Base-by-base conservation (phyloP, 176 grass and related monocot species). In the Alloteropsis semialata region DNA sequence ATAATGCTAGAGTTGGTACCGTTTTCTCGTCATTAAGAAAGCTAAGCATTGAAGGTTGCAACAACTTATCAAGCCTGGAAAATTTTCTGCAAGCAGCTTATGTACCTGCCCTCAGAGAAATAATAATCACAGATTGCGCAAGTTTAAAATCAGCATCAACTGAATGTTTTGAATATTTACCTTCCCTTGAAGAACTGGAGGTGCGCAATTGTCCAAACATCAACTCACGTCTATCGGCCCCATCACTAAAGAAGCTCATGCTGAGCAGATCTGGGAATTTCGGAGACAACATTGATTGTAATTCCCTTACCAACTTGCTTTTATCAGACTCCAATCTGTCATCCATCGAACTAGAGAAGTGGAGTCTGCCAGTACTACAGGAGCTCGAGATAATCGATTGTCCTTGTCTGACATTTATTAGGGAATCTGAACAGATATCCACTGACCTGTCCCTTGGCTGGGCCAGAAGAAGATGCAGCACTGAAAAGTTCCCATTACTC, bases 211-310 rank as follows among this genome's bases (percentile, higher is more conserved):
- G 69, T 13, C 69, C 69, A 10, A 72, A 72, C 0, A 72, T 72
- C 14, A 48, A n/a, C n/a, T n/a, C 44, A 32, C 25, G 0, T 0
- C 0, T 1, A 0, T 0, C 32, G 15, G 44, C 25, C 4, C 44
- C 69, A 3, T 72, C 43, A 6, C 25, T 72, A 10, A 49, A 32
- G 16, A 21, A 48, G 44, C 44, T 72, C 17, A 0, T 0, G 3
- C 45, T 72, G 25, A 0, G 19, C 1, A 6, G 19, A 33, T 30
- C 27, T 33, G 69, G 69, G 1, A 4, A 48, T 71, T 42, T 44
- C 7, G 12, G 12, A 71, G 2, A 48, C 2, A 49, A 10, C 6
- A 48, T 19, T 44, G 64, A 21, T 2, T 69, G 25, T 36, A 12
- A 15, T 15, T 49, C 44, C 13, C n/a, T 33, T 2, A 49, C 45